These are phyloP conservation scores for Botrytis paeoniae DNA, from an alignment of 2,329 filamentous ascomycete species.

Conservation along the genomic window DNA sequence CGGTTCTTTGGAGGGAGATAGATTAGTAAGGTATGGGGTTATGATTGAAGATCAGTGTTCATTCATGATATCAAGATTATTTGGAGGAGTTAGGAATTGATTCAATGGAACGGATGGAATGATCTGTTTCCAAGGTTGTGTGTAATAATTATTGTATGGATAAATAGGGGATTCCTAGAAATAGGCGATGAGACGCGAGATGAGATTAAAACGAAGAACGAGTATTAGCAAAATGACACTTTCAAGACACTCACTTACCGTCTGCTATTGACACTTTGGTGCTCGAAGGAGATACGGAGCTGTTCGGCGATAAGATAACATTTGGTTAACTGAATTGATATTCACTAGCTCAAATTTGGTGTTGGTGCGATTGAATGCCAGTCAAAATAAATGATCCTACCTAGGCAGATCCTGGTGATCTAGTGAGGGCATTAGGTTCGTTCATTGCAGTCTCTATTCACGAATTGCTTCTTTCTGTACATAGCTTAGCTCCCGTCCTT, in stretches of 20 bases:
- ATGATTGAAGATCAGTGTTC: neutral
- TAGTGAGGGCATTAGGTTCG: too few species aligned
- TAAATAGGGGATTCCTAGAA: neutral
- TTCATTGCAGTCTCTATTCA: neutral
- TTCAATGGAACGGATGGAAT: neutral
- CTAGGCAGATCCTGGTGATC: too few species aligned
- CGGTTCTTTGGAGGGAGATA: neutral
- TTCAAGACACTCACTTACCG: too few species aligned
- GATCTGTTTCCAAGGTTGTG: neutral
- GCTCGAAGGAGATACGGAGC: neutral
- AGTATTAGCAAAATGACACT: neutral
- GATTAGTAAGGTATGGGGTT: neutral
- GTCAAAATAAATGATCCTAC: neutral
- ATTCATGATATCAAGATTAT: slow-evolving; percentile 17
- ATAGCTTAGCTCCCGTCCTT: neutral
- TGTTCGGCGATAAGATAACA: neutral
- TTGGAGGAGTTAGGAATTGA: slow-evolving; percentile 7
- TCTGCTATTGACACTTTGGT: neutral
- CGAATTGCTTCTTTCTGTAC: neutral
- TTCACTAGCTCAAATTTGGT: neutral
- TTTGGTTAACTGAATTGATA: neutral
- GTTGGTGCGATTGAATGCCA: neutral
- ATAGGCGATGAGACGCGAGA: neutral
- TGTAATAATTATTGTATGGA: slow-evolving; percentile 11
- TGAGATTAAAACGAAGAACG: neutral